phyloP scores from a whole-genome alignment of 495 filamentous ascomycete genomes.

The Pseudevernia furfuracea region DNA sequence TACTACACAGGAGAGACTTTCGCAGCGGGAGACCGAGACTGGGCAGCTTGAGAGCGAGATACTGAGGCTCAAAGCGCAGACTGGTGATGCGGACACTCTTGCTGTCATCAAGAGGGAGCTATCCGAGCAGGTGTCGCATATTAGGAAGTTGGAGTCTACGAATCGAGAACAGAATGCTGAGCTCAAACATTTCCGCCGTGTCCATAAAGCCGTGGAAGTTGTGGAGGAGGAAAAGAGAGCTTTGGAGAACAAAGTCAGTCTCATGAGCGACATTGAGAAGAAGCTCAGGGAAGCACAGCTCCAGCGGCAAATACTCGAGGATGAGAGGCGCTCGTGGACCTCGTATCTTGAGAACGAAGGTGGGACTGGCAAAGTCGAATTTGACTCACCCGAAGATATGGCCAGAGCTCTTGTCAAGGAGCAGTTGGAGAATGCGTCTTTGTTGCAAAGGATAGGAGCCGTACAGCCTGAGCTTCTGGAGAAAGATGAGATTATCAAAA shows the following conservation, averaged over 20 bases:
- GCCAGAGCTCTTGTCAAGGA: slow-evolving; percentile 77
- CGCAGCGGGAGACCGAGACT: slow-evolving; percentile 58
- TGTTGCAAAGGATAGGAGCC: slow-evolving; percentile 69
- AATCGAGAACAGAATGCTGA: slow-evolving; percentile 77
- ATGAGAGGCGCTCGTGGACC: slow-evolving; percentile 79
- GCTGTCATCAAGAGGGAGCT: slow-evolving; percentile 78
- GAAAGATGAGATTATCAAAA: slow-evolving; percentile 68
- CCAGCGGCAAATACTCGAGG: slow-evolving; percentile 79
- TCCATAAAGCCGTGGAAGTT: slow-evolving; percentile 80
- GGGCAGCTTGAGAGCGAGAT: slow-evolving; percentile 75
- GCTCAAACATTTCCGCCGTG: slow-evolving; percentile 67
- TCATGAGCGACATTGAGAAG: slow-evolving; percentile 64
- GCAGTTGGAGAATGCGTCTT: slow-evolving; percentile 64
- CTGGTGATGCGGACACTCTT: slow-evolving; percentile 76
- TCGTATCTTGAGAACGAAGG: slow-evolving; percentile 66
- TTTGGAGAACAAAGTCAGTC: slow-evolving; percentile 66
- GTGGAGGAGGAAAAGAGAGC: slow-evolving; percentile 91
- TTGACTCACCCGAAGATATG: slow-evolving; percentile 81
- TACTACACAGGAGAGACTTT: slow-evolving; percentile 56
- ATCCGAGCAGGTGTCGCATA: slow-evolving; percentile 81
- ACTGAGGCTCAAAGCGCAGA: slow-evolving; percentile 70
- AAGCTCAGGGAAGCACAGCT: slow-evolving; percentile 71
- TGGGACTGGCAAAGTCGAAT: slow-evolving; percentile 53
- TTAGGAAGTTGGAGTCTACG: slow-evolving; percentile 68
- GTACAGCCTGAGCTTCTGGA: slow-evolving; percentile 72